Evolutionary conservation across 768 basidiomycete species (phyloP).

Genomic region (Macrolepiota albuminosa): DNA sequence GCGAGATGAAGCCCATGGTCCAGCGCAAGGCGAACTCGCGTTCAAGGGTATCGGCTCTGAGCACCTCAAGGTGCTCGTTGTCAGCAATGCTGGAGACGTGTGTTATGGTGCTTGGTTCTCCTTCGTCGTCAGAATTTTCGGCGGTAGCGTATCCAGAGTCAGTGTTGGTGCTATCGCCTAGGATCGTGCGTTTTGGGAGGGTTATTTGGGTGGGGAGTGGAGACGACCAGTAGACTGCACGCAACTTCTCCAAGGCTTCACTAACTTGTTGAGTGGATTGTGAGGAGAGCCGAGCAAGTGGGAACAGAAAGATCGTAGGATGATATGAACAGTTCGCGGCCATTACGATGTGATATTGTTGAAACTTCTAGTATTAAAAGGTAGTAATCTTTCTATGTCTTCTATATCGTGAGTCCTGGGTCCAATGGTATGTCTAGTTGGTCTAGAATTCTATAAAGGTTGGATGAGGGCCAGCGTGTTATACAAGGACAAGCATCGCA

Average conservation of each 20-base stretch:
- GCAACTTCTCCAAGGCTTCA: conserved; percentile 39
- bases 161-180: conserved; percentile 40
- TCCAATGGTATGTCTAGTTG: conserved; percentile 1
- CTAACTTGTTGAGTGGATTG: conserved; percentile 31
- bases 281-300: conserved; percentile 38
- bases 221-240: conserved; percentile 47
- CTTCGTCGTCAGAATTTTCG: conserved; percentile 50
- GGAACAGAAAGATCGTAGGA: conserved; percentile 46
- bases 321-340: conserved; percentile 8
- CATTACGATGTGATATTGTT: conserved; percentile 13
- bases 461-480: conserved; percentile 36
- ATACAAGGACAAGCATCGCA: conserved; percentile 47
- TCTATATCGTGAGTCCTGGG: conserved; percentile 9
- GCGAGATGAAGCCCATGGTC: conserved; percentile 65
- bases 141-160: conserved; percentile 81
- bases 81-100: conserved; percentile 16
- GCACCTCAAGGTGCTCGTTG: conserved; percentile 29
- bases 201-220: conserved; percentile 23
- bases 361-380: conserved; percentile 3
- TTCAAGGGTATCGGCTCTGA: conserved; percentile 64
- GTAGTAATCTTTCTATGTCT: conserved; percentile 10
- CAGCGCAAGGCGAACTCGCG: conserved; percentile 66
- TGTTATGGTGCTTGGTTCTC: conserved; percentile 14
- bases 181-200: conserved; percentile 22
- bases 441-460: conserved; percentile 17